Conservation (phyloP, 2,329 filamentous ascomycete genomes). For the Coleophoma cylindrospora region DNA sequence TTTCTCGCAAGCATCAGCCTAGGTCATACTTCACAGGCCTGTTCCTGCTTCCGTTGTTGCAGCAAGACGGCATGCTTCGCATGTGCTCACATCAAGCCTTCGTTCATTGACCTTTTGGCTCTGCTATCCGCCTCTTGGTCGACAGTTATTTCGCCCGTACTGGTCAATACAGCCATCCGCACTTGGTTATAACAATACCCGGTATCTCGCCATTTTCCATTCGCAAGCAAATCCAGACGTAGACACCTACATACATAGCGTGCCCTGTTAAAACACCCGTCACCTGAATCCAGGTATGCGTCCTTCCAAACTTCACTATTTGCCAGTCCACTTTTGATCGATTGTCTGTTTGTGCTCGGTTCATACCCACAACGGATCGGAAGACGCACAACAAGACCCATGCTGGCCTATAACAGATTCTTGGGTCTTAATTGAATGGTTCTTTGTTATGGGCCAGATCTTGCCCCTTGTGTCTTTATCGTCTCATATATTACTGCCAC, state of each 20-base stretch:
- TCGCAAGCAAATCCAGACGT: slow-evolving; percentile 3
- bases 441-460: background rate
- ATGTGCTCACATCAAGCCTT: slow-evolving; percentile 1
- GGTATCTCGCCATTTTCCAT: background rate
- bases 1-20: background rate
- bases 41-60: slow-evolving; percentile 16
- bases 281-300: slow-evolving; percentile 7
- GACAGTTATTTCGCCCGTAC: slow-evolving; percentile 4
- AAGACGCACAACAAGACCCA: slow-evolving; percentile 6
- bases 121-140: slow-evolving; percentile 7
- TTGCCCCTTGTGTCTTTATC: slow-evolving; percentile 7
- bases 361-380: background rate
- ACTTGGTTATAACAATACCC: slow-evolving; percentile 2
- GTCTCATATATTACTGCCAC: slow-evolving; percentile 4
- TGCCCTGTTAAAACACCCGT: slow-evolving; percentile 9
- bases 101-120: slow-evolving; percentile 6
- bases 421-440: slow-evolving; percentile 3
- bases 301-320: background rate
- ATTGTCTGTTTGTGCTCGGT: background rate
- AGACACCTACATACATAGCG: slow-evolving; percentile 5
- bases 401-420: slow-evolving; percentile 9
- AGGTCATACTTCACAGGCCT: background rate
- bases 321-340: background rate
- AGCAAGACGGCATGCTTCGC: slow-evolving; percentile 4
- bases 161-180: slow-evolving; percentile 1